These are phyloP conservation scores for Leccinum incarnatum DNA, from an alignment of 768 basidiomycete species.

Conservation along the genomic window DNA sequence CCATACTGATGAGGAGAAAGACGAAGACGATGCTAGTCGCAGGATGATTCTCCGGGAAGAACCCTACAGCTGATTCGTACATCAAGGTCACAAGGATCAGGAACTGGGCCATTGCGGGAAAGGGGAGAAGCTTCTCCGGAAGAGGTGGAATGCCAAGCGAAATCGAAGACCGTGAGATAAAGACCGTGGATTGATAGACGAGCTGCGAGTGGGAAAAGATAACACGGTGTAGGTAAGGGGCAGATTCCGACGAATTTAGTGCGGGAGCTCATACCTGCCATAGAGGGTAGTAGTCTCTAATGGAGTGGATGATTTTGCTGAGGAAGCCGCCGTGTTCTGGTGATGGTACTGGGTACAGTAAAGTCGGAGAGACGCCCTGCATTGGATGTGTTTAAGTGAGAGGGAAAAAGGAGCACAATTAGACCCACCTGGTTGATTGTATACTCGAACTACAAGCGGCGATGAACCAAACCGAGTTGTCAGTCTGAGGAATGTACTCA, in stretches of 20 bases:
- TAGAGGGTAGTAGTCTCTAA: conserved; percentile 92
- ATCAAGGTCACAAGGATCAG: conserved; percentile 60
- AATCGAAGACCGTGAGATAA: conserved; percentile 89
- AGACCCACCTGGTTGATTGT: conserved; percentile 79
- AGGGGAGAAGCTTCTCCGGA: conserved; percentile 60
- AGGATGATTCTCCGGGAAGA: conserved; percentile 49
- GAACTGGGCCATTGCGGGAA: conserved; percentile 74
- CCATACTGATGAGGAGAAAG: conserved; percentile 76
- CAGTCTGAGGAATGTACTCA: conserved; percentile 32
- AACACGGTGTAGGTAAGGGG: conserved; percentile 1
- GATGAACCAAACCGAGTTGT: not conserved
- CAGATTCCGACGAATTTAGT: conserved; percentile 1
- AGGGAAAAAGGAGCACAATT: not conserved
- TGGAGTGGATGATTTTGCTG: conserved; percentile 73
- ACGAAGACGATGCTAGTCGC: conserved; percentile 58
- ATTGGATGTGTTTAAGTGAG: not conserved
- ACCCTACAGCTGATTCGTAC: conserved; percentile 65
- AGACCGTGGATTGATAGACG: conserved; percentile 88
- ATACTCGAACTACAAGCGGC: conserved; percentile 72
- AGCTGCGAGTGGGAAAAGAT: conserved; percentile 42
- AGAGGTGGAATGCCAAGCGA: conserved; percentile 81
- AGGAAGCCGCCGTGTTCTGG: conserved; percentile 57
- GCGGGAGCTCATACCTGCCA: conserved; percentile 67
- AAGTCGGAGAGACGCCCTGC: conserved; percentile 85
- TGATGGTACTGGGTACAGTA: conserved; percentile 83